phyloP scores from a whole-genome alignment of 768 basidiomycete genomes.

The Tulasnella sp. region DNA sequence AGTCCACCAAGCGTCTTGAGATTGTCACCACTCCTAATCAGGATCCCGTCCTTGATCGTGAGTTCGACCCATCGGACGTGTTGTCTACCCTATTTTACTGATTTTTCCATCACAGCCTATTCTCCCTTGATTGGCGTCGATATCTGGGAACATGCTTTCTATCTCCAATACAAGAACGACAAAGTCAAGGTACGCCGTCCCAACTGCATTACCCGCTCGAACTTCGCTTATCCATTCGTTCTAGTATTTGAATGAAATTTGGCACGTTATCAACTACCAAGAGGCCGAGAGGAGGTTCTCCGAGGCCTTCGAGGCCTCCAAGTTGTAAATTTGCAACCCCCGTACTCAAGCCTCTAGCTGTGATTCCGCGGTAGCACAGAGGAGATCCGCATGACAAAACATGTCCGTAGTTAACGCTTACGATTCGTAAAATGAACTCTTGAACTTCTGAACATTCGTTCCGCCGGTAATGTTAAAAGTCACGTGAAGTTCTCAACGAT shows the following conservation, averaged over 20 bases:
- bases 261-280: conserved; percentile 57
- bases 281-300: conserved; percentile 59
- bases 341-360: too few species aligned
- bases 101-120: conserved; percentile 31
- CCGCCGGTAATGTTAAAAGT: too few species aligned
- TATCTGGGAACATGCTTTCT: conserved; percentile 88
- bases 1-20: conserved; percentile 28
- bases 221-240: background rate
- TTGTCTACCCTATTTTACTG: background rate
- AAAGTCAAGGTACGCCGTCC: conserved; percentile 66
- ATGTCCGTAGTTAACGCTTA: too few species aligned
- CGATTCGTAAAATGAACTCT: background rate
- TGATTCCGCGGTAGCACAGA: too few species aligned
- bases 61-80: conserved; percentile 15
- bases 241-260: conserved; percentile 65
- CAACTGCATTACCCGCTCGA: background rate
- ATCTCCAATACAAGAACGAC: conserved; percentile 92
- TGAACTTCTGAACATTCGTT: background rate
- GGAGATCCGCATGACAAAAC: too few species aligned
- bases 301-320: conserved; percentile 29
- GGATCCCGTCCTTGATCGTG: conserved; percentile 43
- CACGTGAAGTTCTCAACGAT: too few species aligned
- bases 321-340: too few species aligned
- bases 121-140: conserved; percentile 84
- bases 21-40: conserved; percentile 34